phyloP scores from a whole-genome alignment of 2,329 filamentous ascomycete genomes.

The Zopfia rhizophila region DNA sequence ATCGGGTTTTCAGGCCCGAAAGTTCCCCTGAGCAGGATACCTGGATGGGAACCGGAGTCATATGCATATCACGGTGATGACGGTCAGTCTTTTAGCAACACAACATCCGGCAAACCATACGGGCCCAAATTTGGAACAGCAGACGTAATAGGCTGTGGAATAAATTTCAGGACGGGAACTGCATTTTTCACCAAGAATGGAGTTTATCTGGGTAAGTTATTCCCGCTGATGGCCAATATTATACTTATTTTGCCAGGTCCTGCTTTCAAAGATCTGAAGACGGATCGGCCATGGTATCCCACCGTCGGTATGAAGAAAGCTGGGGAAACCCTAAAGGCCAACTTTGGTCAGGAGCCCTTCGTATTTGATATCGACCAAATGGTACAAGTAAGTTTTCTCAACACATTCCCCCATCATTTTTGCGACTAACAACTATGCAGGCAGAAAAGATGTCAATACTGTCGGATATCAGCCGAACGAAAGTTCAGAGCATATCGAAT shows the following conservation, averaged over 20 bases:
- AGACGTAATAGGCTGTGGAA: slow-evolving; percentile 72
- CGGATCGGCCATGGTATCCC: slow-evolving; percentile 71
- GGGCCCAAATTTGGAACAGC: slow-evolving; percentile 68
- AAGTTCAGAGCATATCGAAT: slow-evolving; percentile 9
- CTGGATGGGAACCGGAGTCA: slow-evolving; percentile 73
- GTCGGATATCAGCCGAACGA: slow-evolving; percentile 40
- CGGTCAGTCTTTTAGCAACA: slow-evolving; percentile 70
- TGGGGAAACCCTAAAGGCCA: slow-evolving; percentile 67
- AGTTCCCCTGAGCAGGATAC: slow-evolving; percentile 68
- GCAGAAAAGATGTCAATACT: slow-evolving; percentile 48
- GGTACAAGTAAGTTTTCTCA: slow-evolving; percentile 75
- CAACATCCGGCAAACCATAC: slow-evolving; percentile 66
- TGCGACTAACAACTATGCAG: slow-evolving; percentile 19
- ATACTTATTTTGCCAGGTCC: slow-evolving; percentile 62
- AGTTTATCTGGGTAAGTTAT: slow-evolving; percentile 62
- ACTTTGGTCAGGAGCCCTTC: slow-evolving; percentile 78
- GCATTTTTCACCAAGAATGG: slow-evolving; percentile 76
- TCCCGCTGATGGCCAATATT: background rate
- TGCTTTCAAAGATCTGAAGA: slow-evolving; percentile 74
- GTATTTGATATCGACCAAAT: slow-evolving; percentile 90
- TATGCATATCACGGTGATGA: slow-evolving; percentile 76
- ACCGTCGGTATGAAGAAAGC: slow-evolving; percentile 74
- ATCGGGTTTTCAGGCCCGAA: slow-evolving; percentile 70
- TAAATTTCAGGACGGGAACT: slow-evolving; percentile 70
- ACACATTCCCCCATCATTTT: slow-evolving; percentile 4